Evolutionary conservation across 306 rosid species (phyloP), one percentile per base, ranked within the genome.

Genomic region (Luffa aegyptiaca): DNA sequence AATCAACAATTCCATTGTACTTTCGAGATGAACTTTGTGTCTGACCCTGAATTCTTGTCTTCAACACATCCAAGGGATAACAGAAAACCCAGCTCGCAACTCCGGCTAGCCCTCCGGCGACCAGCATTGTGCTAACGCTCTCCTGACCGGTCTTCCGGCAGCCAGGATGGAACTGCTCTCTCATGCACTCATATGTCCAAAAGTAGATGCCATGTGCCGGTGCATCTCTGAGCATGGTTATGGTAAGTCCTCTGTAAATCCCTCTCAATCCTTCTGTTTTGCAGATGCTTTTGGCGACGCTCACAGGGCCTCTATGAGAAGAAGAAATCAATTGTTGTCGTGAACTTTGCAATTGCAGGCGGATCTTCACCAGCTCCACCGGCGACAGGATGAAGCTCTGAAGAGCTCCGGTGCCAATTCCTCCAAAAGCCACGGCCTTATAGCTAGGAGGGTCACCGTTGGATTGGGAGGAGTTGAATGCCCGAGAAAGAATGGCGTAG

Each of bases 101-200:
- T 48, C 97, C 99, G 0, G 97, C 99, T 4, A 86, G 80, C 45
- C 99, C 99, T 63, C 97, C 97, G 0, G 97, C 86, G 8, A 88
- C 11, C 78, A 95, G 57, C 97, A 93, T 89, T 10, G 97, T 95
- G 12, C 76, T 35, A 56, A 95, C 39, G 84, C 87, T 88, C 73
- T 93, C 97, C 78, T 90, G 79, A 37, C 97, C 87, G 17, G 79
- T 79, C 79, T 77, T 88, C 77, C 99, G 83, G 82, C 97, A 95
- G 42, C 97, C 96, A 0, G 94, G 99, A 79, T 93, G 99, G 72
- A 95, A 84, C 49, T 44, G 84, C 87, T 95, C 99, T 65, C 94
- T 88, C 86, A 90, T 70, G 77, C 83, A 89, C 83, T 95, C 96
- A 0, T 91, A 95, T n/a, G 99, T 90, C 96, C 88, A 93, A 75